Evolutionary conservation across 345 rosid species (phyloP), one percentile per base, ranked within the genome.

Genomic region (Balakata baccata): DNA sequence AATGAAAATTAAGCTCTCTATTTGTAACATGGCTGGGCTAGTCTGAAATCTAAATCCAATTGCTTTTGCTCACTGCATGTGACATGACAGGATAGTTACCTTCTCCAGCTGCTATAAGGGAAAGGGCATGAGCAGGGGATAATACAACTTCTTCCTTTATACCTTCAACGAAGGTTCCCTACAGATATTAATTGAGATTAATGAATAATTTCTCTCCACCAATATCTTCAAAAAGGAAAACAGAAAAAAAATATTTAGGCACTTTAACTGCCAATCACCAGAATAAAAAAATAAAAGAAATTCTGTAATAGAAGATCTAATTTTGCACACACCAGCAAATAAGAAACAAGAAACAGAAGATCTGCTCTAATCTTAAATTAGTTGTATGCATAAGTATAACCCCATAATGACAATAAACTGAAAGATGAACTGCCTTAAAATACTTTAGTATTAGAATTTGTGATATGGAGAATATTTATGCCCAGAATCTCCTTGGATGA

Each of bases 101-200:
- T 96, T 96, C 99, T 78, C 99, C 99, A 80, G 99, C 93, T 46
- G 99, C 99, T 73, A 96, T 92, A 78, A 96, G 89, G 66, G 99
- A 96, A 62, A 96, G 98, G 38, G 91, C 94, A 84, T 96, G 99
- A 69, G 98, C 99, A 78, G 99, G 96, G 75, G 99, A 96, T 80
- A 96, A 80, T 29, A 96, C 99, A 81, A 93, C 99, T 89, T 96
- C 99, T 80, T 96, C 96, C 88, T 96, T 92, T 70, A 96, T 77
- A 77, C 99, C 99, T 80, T 96, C 99, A 50, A 96, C 94, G 82
- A 87, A 96, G 76, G 97, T 96, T 84, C 99, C 99, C 99, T 96
- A 73, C 72, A 72, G 45, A 56, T 63, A 82, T 45, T 54, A 82
- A 71, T 64, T 20, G 67, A 72, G 60, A 76, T 61, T 57, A 58